phyloP scores from a whole-genome alignment of 2,329 filamentous ascomycete genomes.

The Blastomyces emzantsi region DNA sequence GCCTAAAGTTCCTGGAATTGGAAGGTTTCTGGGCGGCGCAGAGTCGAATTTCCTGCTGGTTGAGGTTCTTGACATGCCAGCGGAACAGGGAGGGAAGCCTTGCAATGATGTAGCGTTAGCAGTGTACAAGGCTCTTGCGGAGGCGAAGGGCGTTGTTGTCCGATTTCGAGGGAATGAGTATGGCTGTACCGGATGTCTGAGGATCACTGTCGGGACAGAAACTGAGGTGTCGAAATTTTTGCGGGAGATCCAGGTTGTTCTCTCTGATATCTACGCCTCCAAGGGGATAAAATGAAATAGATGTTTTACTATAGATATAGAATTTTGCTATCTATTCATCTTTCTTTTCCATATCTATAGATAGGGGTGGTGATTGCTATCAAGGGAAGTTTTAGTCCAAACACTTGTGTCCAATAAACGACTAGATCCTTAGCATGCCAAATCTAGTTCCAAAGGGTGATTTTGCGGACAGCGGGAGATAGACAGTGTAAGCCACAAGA shows the following conservation, averaged over 20 bases:
- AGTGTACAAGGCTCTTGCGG: slow-evolving; percentile 77
- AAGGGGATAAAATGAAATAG: background rate
- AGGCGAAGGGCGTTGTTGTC: slow-evolving; percentile 81
- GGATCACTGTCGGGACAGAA: slow-evolving; percentile 88
- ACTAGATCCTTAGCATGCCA: background rate
- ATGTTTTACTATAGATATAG: background rate
- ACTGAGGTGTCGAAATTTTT: slow-evolving; percentile 74
- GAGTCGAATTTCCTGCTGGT: slow-evolving; percentile 86
- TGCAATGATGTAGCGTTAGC: slow-evolving; percentile 69
- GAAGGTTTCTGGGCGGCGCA: slow-evolving; percentile 67
- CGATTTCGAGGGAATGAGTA: slow-evolving; percentile 88
- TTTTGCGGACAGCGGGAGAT: background rate
- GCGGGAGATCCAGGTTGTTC: slow-evolving; percentile 50
- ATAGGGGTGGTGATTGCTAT: background rate
- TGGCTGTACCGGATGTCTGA: slow-evolving; percentile 78
- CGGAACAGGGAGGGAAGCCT: slow-evolving; percentile 53
- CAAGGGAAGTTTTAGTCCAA: background rate
- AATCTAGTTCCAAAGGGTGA: background rate
- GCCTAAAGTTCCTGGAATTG: slow-evolving; percentile 66
- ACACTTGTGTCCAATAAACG: background rate
- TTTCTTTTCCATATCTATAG: background rate
- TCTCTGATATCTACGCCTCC: slow-evolving; percentile 40
- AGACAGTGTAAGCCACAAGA: background rate
- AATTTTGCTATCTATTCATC: background rate
- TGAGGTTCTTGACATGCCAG: slow-evolving; percentile 64